Conservation (phyloP, 2,329 filamentous ascomycete species). For the Talaromyces sp. region DNA sequence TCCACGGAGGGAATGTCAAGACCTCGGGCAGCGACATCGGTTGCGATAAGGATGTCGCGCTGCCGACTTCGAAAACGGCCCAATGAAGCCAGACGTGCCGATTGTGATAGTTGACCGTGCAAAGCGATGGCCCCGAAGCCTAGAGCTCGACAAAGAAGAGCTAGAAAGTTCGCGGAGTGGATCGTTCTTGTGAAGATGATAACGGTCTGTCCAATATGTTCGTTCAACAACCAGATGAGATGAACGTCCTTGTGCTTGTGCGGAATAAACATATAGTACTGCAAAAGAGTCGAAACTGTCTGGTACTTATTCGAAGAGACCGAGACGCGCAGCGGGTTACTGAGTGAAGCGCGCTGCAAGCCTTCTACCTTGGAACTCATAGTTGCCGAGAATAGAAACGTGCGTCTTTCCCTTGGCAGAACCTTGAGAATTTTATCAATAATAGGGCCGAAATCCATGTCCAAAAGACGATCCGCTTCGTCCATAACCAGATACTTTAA, state of each 20-base stretch:
- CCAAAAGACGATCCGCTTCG: slow-evolving; percentile 85
- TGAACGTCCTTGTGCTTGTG: slow-evolving; percentile 86
- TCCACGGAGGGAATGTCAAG: slow-evolving; percentile 92
- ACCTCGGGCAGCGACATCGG: slow-evolving; percentile 89
- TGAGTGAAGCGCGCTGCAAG: slow-evolving; percentile 81
- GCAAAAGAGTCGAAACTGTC: slow-evolving; percentile 82
- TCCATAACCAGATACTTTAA: slow-evolving; percentile 92
- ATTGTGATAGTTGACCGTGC: slow-evolving; percentile 87
- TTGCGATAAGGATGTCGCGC: slow-evolving; percentile 75
- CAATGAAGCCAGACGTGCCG: slow-evolving; percentile 77
- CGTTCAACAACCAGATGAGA: slow-evolving; percentile 79
- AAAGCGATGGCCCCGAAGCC: slow-evolving; percentile 89
- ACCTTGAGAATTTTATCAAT: slow-evolving; percentile 92
- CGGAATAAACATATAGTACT: slow-evolving; percentile 82
- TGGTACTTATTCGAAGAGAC: slow-evolving; percentile 83
- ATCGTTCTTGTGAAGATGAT: slow-evolving; percentile 94
- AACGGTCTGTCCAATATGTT: slow-evolving; percentile 76
- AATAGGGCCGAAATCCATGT: slow-evolving; percentile 89
- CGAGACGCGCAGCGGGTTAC: slow-evolving; percentile 71
- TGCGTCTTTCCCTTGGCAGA: slow-evolving; percentile 67
- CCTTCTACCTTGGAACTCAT: slow-evolving; percentile 92
- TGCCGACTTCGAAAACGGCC: slow-evolving; percentile 40
- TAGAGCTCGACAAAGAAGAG: slow-evolving; percentile 69
- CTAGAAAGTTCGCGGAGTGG: slow-evolving; percentile 69
- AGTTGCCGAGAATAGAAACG: slow-evolving; percentile 90